Percentiles rank a stretch among this genome's conserved stretches.
Conservation (phyloP, 2,329 filamentous ascomycete species). For the Beauveria scarabaeidicola region DNA sequence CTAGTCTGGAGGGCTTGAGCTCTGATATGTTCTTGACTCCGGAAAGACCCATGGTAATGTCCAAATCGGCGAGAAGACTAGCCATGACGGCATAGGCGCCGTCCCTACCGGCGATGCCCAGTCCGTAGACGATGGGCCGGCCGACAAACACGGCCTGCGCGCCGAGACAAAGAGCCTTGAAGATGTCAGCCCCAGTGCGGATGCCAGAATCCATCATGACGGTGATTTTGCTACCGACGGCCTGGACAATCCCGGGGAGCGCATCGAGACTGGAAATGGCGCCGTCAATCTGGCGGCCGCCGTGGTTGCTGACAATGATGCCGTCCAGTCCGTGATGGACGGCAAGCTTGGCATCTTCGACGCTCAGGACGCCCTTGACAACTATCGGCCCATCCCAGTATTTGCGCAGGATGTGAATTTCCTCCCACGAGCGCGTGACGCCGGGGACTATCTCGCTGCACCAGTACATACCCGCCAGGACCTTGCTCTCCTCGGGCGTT, state of each 20-base stretch:
- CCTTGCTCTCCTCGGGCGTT: slow-evolving; percentile 37
- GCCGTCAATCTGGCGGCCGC: slow-evolving; percentile 34
- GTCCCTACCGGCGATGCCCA: slow-evolving; percentile 27
- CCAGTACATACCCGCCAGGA: slow-evolving; percentile 46
- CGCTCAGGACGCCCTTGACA: slow-evolving; percentile 32
- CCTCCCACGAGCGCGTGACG: slow-evolving; percentile 46
- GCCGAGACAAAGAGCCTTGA: slow-evolving; percentile 33
- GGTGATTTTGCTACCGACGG: slow-evolving; percentile 49
- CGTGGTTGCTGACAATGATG: slow-evolving; percentile 35
- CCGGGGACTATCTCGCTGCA: slow-evolving; percentile 40
- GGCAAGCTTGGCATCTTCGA: slow-evolving; percentile 31
- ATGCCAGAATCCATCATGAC: slow-evolving; percentile 43
- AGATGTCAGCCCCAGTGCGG: slow-evolving; percentile 30
- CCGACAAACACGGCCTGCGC: slow-evolving; percentile 36
- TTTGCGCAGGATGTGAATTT: slow-evolving; percentile 48
- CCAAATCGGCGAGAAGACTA: slow-evolving; percentile 32
- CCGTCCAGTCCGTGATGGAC: slow-evolving; percentile 29
- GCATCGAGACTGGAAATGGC: slow-evolving; percentile 43
- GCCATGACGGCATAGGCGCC: slow-evolving; percentile 48
- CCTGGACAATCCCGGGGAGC: slow-evolving; percentile 38
- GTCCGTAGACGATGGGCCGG: slow-evolving; percentile 29
- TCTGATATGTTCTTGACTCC: slow-evolving; percentile 38
- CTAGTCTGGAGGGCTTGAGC: slow-evolving; percentile 26
- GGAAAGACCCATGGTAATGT: slow-evolving; percentile 46
- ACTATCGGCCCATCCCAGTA: slow-evolving; percentile 49